These are phyloP conservation scores for Calonectria leucothoes DNA, from an alignment of 2,329 filamentous ascomycete genomes.

Conservation along the genomic window DNA sequence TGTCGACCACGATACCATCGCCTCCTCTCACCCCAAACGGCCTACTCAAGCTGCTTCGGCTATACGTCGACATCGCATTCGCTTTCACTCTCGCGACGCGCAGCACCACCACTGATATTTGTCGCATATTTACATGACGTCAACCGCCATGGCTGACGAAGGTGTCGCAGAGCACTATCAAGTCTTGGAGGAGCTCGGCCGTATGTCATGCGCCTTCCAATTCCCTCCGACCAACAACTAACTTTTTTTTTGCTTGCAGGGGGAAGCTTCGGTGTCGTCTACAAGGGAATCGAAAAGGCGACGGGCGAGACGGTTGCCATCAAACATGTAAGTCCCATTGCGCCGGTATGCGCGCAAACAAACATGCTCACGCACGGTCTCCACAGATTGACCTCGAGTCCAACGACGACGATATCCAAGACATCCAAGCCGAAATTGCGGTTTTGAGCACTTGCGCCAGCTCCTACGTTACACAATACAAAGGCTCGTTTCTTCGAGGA, in stretches of 20 bases:
- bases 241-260: constrained; percentile 61
- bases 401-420: constrained; percentile 97
- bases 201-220: constrained; percentile 64
- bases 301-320: constrained; percentile 96
- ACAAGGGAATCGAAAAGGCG: constrained; percentile 91
- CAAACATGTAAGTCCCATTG: constrained; percentile 79
- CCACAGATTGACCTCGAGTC: constrained; percentile 95
- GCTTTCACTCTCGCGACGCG: constrained; percentile 7
- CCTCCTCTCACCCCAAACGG: neutral
- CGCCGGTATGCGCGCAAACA: constrained; percentile 21
- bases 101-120: constrained; percentile 19
- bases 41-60: neutral
- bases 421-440: constrained; percentile 97
- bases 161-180: constrained; percentile 88
- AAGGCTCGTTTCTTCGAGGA: constrained; percentile 93
- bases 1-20: neutral
- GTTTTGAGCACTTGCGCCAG: constrained; percentile 95
- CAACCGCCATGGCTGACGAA: constrained; percentile 65
- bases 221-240: constrained; percentile 12
- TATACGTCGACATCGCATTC: constrained; percentile 16
- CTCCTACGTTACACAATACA: constrained; percentile 95
- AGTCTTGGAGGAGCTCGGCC: constrained; percentile 94
- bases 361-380: constrained; percentile 22
- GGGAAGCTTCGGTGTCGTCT: constrained; percentile 96
- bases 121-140: constrained; percentile 38